phyloP scores from a whole-genome alignment of 257 asterid species.

The Verbena officinalis region DNA sequence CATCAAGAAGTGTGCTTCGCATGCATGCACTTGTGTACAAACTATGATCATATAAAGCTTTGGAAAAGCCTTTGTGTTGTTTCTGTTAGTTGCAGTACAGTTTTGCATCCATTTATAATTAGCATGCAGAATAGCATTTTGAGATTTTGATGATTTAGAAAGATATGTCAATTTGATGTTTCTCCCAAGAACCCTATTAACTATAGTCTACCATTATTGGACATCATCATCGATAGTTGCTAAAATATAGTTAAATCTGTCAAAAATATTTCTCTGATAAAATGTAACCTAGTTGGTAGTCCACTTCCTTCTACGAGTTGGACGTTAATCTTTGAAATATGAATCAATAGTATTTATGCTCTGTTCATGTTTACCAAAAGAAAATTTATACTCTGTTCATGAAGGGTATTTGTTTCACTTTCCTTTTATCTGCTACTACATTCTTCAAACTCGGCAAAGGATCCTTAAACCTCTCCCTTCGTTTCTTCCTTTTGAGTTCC shows the following conservation, averaged over 20 bases:
- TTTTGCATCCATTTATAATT: background rate
- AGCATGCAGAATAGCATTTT: background rate
- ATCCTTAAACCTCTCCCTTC: constrained; percentile 25
- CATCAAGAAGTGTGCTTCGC: background rate
- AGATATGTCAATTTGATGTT: too few relatives aligned
- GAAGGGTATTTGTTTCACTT: constrained; percentile 3
- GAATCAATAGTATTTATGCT: constrained; percentile 9
- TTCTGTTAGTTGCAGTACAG: background rate
- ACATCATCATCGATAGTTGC: background rate
- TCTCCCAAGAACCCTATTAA: too few relatives aligned
- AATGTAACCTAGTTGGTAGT: constrained; percentile 19
- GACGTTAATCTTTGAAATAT: constrained; percentile 5
- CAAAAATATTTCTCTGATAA: background rate
- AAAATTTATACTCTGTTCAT: background rate
- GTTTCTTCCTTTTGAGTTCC: constrained; percentile 21
- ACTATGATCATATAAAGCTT: background rate
- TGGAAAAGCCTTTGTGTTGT: background rate
- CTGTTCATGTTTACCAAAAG: too few relatives aligned
- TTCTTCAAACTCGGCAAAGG: constrained; percentile 8
- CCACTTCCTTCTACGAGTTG: constrained; percentile 12
- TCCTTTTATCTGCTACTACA: constrained; percentile 14
- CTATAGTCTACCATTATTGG: background rate
- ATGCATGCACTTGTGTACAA: background rate
- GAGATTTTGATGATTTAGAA: background rate
- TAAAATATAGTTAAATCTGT: constrained; percentile 4